Percentiles rank a stretch among this genome's conserved stretches.
Conservation (phyloP, 306 rosid species). For the barrel medic (Medicago truncatula) region MtrunA17r5.0-ANR NC_053042.1:54442501-54443000, state of each 20-base stretch:
- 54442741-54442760: conserved; percentile 45
- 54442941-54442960: conserved; percentile 76
- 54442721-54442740: conserved; percentile 50
- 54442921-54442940: conserved; percentile 60
- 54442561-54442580: conserved; percentile 51
- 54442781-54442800: conserved; percentile 44
- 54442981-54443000: conserved; percentile 58
- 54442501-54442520: conserved; percentile 54
- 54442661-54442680: conserved; percentile 65
- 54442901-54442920: conserved; percentile 74
- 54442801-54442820: conserved; percentile 48
- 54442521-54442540: conserved; percentile 82
- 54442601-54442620: conserved; percentile 56
- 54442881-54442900: conserved; percentile 69
- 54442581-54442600: conserved; percentile 59
- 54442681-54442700: conserved; percentile 55
- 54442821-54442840: conserved; percentile 53
- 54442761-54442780: conserved; percentile 47
- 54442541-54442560: conserved; percentile 76
- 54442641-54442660: conserved; percentile 77
- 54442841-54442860: conserved; percentile 64
- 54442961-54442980: conserved; percentile 86
- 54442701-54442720: conserved; percentile 46
- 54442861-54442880: conserved; percentile 66
- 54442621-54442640: conserved; percentile 72